Evolutionary conservation across 208 protist species (phyloP).

Genomic region (Acanthamoeba lenticulata): DNA sequence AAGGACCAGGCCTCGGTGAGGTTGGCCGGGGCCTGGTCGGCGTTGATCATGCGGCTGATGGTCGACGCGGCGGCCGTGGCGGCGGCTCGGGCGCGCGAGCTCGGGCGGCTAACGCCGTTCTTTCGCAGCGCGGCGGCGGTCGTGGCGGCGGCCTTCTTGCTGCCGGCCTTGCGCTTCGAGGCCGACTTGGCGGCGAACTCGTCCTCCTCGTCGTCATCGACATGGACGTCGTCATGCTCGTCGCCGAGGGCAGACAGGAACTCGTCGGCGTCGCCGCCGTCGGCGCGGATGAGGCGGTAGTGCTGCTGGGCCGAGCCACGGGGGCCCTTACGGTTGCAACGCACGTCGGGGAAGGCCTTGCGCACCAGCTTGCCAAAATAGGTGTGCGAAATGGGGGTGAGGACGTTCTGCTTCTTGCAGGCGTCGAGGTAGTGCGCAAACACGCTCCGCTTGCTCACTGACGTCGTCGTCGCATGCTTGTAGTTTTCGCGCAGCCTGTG

Average conservation of each 20-base stretch:
- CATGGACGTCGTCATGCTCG: background rate
- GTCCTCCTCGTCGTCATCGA: background rate
- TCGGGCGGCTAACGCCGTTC: background rate
- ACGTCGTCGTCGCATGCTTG: constrained; percentile 44
- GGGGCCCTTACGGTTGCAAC: constrained; percentile 36
- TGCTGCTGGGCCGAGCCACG: constrained; percentile 51
- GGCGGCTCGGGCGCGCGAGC: background rate
- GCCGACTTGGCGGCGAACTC: background rate
- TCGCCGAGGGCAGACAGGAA: background rate
- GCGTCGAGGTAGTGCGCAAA: constrained; percentile 51
- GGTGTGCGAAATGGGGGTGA: constrained; percentile 51
- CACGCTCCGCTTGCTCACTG: constrained; percentile 36
- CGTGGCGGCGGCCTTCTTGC: background rate
- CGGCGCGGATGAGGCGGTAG: constrained; percentile 45
- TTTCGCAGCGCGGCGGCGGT: background rate
- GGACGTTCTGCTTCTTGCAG: constrained; percentile 44
- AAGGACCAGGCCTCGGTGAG: constrained; percentile 61
- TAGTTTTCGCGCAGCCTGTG: constrained; percentile 51
- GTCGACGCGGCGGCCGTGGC: constrained; percentile 33
- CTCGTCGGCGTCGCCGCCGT: background rate
- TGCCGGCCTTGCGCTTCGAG: background rate
- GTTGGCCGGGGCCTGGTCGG: constrained; percentile 11
- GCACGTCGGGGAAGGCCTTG: constrained; percentile 45
- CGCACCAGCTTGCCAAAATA: constrained; percentile 54
- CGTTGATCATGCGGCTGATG: constrained; percentile 53